Evolutionary conservation across 2,329 filamentous ascomycete species (phyloP), one percentile per base, ranked within the genome.

Genomic region (Fusarium cicatricum): DNA sequence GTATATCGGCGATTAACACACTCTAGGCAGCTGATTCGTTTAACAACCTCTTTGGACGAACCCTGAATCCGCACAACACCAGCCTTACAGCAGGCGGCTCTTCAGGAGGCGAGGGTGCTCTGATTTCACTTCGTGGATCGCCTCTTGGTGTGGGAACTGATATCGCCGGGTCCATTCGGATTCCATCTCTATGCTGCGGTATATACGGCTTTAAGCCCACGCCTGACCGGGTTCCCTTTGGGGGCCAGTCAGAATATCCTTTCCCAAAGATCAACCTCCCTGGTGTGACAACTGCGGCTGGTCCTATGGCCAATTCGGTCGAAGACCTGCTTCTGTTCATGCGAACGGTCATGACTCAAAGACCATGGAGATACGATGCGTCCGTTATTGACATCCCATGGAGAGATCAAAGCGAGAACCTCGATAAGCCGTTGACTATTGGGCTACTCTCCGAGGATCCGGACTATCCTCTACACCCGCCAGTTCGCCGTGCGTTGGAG

Each of bases 141-240:
- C 39, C 62, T 0, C 44, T 70, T 0, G 68, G 68, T 1, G 66
- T 70, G 0, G 68, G 68, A 7, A 70, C 58, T 17, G 68, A 70
- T n/a, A 62, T 70, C 2, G 65, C 65, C 1, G 84, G 84, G 3
- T 83, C 80, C 9, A 69, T 87, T 14, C 80, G 84, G 6, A 76
- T 77, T 7, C 76, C 76, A 0, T 82, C 84, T 2, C 75, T 82
- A 0, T 85, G 81, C 58, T 83, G 81, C 3, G 83, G 83, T 3
- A 79, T 84, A 41, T 85, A 81, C 60, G 82, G 82, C 2, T 77
- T 86, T 16, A 78, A 80, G 4, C 82, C 84, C 0, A 85, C 82
- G 0, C 79, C 81, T 40, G 83, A 84, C 12, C 78, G 86, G 2
- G 84, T 87, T 45, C 84, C 85, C 0, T 68, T 55, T 4, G 49